Evolutionary conservation across 768 basidiomycete species (phyloP).

Genomic region (Hericium coralloides): DNA sequence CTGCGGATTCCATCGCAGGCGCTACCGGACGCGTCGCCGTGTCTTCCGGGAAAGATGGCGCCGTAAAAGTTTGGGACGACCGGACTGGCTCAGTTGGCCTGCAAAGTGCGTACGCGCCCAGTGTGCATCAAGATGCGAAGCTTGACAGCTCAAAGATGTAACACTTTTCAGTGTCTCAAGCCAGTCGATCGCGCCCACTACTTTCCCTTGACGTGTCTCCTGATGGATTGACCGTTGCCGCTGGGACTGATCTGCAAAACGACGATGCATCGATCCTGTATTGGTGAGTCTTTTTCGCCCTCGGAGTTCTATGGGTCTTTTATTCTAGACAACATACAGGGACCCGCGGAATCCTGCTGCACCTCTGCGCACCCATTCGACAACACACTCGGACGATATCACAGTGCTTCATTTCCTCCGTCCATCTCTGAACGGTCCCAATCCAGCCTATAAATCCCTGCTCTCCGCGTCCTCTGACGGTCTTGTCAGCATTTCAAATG

Average conservation of each 20-base stretch:
- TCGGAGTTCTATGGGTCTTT: conserved; percentile 1
- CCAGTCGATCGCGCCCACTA: conserved; percentile 34
- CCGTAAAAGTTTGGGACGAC: conserved; percentile 69
- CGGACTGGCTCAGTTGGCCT: conserved; percentile 42
- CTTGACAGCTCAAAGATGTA: conserved; percentile 32
- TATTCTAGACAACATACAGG: conserved; percentile 32
- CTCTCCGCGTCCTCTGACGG: conserved; percentile 87
- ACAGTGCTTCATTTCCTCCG: conserved; percentile 53
- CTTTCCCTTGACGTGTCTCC: conserved; percentile 63
- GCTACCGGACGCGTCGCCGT: conserved; percentile 37
- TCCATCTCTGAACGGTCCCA: background rate
- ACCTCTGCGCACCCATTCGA: conserved; percentile 67
- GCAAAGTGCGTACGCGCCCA: conserved; percentile 41
- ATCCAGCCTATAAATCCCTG: conserved; percentile 26
- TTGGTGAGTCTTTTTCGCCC: conserved; percentile 43
- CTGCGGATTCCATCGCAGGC: conserved; percentile 33
- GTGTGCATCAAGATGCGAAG: background rate
- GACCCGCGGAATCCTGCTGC: conserved; percentile 73
- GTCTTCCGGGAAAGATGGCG: conserved; percentile 64
- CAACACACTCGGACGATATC: conserved; percentile 91
- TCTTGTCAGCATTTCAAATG: conserved; percentile 61
- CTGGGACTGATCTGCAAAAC: conserved; percentile 72
- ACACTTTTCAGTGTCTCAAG: conserved; percentile 35
- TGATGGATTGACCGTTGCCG: conserved; percentile 68
- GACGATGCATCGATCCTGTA: conserved; percentile 80